These are phyloP conservation scores for Fusarium sp. DNA, from an alignment of 2,329 filamentous ascomycete genomes.

Conservation along the genomic window DNA sequence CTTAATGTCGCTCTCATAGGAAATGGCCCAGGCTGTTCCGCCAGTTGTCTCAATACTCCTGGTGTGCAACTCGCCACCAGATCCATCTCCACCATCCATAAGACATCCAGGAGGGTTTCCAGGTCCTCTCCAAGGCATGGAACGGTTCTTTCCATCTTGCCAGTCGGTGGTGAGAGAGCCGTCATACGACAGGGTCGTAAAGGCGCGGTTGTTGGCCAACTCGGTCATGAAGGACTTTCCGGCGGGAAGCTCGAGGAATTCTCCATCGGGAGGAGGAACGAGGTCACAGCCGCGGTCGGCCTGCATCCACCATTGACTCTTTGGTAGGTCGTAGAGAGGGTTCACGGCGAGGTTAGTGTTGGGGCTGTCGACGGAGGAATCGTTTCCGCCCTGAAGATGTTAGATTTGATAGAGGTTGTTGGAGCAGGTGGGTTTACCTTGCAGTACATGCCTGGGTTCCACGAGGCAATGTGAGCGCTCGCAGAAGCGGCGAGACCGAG, in stretches of 20 bases:
- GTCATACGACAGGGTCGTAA: slow-evolving; percentile 59
- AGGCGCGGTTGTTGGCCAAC: slow-evolving; percentile 61
- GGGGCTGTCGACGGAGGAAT: slow-evolving; percentile 48
- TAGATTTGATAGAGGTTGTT: background rate
- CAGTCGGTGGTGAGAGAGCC: slow-evolving; percentile 54
- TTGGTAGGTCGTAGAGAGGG: slow-evolving; percentile 58
- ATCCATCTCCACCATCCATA: slow-evolving; percentile 46
- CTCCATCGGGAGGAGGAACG: slow-evolving; percentile 47
- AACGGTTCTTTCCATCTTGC: slow-evolving; percentile 60
- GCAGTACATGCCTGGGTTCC: slow-evolving; percentile 46
- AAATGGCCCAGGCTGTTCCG: slow-evolving; percentile 63
- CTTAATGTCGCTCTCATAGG: slow-evolving; percentile 59
- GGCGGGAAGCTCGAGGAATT: slow-evolving; percentile 58
- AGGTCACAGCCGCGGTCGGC: slow-evolving; percentile 59
- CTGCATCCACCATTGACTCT: slow-evolving; percentile 64
- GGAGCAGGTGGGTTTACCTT: slow-evolving; percentile 22
- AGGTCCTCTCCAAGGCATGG: slow-evolving; percentile 58
- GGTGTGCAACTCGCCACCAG: slow-evolving; percentile 60
- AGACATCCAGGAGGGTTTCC: slow-evolving; percentile 42
- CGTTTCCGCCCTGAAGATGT: slow-evolving; percentile 44
- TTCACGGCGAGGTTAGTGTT: slow-evolving; percentile 60
- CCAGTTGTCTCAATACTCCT: slow-evolving; percentile 56
- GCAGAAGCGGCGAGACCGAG: slow-evolving; percentile 34
- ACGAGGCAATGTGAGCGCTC: slow-evolving; percentile 43
- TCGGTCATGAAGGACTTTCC: slow-evolving; percentile 61